Conservation (phyloP, 441 rosid genomes). For the Populus hybrid region DNA sequence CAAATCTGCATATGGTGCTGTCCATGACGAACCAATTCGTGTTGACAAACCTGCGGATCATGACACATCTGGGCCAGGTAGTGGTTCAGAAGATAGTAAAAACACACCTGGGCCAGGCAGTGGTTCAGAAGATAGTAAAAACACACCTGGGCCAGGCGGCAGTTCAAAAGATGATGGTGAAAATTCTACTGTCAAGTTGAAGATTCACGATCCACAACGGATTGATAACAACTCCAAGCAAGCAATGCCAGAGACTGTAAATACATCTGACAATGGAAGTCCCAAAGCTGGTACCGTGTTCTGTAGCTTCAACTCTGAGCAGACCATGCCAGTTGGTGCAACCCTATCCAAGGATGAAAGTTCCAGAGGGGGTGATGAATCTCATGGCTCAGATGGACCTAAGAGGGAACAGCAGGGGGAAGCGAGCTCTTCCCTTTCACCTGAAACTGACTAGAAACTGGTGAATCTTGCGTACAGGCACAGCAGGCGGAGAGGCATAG, state of each 20-base stretch:
- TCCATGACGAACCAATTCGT: not conserved
- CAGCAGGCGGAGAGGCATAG: not conserved
- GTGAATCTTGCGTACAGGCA: not conserved
- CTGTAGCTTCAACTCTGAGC: conserved; percentile 1
- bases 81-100: not conserved
- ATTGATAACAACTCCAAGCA: too few relatives aligned
- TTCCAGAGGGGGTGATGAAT: not conserved
- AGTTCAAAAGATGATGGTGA: not conserved
- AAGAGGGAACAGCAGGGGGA: not conserved
- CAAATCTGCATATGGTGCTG: not conserved
- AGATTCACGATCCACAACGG: too few relatives aligned
- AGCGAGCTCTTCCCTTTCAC: not conserved
- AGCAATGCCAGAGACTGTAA: too few relatives aligned
- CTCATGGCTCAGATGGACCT: not conserved
- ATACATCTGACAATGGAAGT: too few relatives aligned
- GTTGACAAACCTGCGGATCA: conserved; percentile 10
- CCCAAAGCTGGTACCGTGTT: not conserved
- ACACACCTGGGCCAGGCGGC: not conserved
- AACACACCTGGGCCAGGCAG: not conserved
- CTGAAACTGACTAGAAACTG: not conserved
- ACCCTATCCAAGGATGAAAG: conserved; percentile 5
- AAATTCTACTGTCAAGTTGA: too few relatives aligned
- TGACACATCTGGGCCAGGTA: not conserved
- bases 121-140: not conserved
- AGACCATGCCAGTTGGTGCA: not conserved